Percentiles rank a stretch among this genome's conserved stretches.
phyloP scores from a whole-genome alignment of 2,329 filamentous ascomycete species.

The Simplicillium sp. region DNA sequence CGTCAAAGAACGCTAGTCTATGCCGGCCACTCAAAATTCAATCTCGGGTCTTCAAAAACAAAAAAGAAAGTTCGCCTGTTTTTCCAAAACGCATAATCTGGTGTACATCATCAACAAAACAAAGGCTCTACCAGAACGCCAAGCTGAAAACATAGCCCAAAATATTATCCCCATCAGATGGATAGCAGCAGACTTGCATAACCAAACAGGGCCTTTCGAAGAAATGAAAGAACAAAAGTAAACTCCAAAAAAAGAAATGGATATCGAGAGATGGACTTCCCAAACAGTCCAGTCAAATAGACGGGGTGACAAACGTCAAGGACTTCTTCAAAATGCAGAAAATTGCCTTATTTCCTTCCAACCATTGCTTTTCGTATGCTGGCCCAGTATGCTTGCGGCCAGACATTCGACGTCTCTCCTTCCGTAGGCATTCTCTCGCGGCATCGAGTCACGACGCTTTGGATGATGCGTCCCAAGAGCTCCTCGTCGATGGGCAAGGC shows the following conservation, averaged over 20 bases:
- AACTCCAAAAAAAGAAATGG: background rate
- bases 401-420: conserved; percentile 42
- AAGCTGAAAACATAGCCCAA: conserved; percentile 14
- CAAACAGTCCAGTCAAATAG: background rate
- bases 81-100: too few relatives aligned
- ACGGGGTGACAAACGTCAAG: too few relatives aligned
- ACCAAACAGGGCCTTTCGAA: too few relatives aligned
- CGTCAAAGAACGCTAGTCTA: conserved; percentile 6
- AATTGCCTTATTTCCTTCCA: conserved; percentile 15
- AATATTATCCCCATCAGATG: too few relatives aligned
- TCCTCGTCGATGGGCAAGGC: conserved; percentile 54
- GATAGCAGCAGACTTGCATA: too few relatives aligned
- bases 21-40: conserved; percentile 4
- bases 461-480: conserved; percentile 50
- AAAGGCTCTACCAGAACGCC: conserved; percentile 17
- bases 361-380: conserved; percentile 44
- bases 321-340: background rate
- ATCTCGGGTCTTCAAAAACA: conserved; percentile 10
- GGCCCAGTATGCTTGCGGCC: conserved; percentile 54
- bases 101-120: conserved; percentile 2
- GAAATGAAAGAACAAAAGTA: background rate
- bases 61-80: too few relatives aligned
- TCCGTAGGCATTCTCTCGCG: conserved; percentile 50
- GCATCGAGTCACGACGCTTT: conserved; percentile 51
- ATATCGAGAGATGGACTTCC: background rate